phyloP scores from a whole-genome alignment of 2,329 filamentous ascomycete species.

The Monilinia fructicola region DNA sequence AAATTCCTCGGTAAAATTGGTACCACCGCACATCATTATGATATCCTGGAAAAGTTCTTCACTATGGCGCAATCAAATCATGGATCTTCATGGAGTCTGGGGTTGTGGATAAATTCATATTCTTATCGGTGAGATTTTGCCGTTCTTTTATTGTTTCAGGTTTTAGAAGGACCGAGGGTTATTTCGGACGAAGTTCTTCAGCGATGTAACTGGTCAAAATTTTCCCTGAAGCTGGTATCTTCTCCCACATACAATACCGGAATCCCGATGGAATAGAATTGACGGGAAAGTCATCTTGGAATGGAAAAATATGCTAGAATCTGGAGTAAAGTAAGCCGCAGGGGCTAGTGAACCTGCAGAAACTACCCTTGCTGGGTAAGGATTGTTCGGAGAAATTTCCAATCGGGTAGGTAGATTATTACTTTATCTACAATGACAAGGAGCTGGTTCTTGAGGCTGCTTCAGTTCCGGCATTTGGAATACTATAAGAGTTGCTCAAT shows the following conservation, averaged over 20 bases:
- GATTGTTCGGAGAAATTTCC: not conserved
- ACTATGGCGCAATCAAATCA: not conserved
- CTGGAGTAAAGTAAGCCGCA: not conserved
- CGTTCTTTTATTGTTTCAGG: conserved; percentile 11
- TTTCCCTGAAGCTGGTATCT: not conserved
- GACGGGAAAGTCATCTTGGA: not conserved
- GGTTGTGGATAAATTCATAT: not conserved
- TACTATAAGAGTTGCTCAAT: not conserved
- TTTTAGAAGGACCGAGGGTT: not conserved
- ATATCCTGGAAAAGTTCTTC: not conserved
- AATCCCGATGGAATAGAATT: not conserved
- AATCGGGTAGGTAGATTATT: not conserved
- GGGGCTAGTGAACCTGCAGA: not conserved
- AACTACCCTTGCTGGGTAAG: not conserved
- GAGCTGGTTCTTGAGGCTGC: not conserved
- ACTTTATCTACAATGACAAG: not conserved
- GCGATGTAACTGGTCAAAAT: not conserved
- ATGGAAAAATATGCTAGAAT: not conserved
- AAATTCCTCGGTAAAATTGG: not conserved
- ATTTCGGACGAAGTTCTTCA: not conserved
- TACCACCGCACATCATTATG: not conserved
- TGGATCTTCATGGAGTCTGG: not conserved
- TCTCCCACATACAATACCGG: not conserved
- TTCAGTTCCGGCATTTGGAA: not conserved
- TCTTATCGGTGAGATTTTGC: conserved; percentile 8